A percentile compares a stretch with the other conserved stretches of the same genome.
These are phyloP conservation scores for Kwoniella sp. DNA, from an alignment of 768 basidiomycete genomes.

Conservation along the genomic window DNA sequence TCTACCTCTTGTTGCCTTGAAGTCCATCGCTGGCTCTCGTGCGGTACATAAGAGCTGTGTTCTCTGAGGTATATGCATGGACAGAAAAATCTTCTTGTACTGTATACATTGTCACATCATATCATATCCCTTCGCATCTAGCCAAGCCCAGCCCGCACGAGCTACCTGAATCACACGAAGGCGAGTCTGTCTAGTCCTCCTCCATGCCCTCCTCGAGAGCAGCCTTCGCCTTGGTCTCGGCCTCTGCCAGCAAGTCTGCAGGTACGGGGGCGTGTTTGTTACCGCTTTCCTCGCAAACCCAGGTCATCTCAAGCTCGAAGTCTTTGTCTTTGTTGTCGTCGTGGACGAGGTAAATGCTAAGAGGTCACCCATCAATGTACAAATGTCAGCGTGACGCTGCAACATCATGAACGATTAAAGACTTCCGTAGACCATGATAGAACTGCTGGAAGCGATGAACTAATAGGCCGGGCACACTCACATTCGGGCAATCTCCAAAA, in stretches of 20 bases:
- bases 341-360: constrained; percentile 92
- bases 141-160: too few species aligned
- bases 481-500: constrained; percentile 93
- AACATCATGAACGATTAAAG: not conserved
- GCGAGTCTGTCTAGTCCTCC: constrained; percentile 46
- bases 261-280: constrained; percentile 81
- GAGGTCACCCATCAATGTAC: not conserved
- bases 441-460: too few species aligned
- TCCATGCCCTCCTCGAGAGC: constrained; percentile 67
- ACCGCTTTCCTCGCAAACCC: constrained; percentile 85
- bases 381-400: not conserved
- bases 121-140: too few species aligned
- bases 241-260: constrained; percentile 77
- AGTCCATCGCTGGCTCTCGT: too few species aligned
- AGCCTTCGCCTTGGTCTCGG: constrained; percentile 82
- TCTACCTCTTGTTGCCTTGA: too few species aligned
- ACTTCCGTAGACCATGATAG: too few species aligned
- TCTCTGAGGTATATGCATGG: constrained; percentile 14
- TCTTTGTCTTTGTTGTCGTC: constrained; percentile 98
- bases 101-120: not conserved
- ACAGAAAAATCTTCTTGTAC: not conserved
- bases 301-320: constrained; percentile 96
- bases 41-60: too few species aligned
- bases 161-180: too few species aligned
- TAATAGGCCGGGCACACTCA: constrained; percentile 63